Percentiles rank a stretch among this genome's conserved stretches.
phyloP scores from a whole-genome alignment of 2,329 filamentous ascomycete species.

The Microdochium trichocladiopsis region DNA sequence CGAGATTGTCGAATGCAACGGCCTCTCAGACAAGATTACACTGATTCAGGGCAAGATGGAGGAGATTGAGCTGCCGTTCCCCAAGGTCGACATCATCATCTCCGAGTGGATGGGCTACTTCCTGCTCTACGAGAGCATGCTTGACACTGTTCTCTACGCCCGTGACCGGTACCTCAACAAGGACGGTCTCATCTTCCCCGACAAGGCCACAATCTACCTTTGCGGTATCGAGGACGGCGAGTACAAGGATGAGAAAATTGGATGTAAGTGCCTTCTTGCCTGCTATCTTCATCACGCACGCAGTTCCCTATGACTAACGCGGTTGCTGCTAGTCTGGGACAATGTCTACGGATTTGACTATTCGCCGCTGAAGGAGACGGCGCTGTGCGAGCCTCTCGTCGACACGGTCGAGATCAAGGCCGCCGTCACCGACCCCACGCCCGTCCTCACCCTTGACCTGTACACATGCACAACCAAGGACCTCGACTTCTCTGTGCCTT shows the following conservation, averaged over 20 bases:
- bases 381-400: conserved; percentile 90
- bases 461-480: conserved; percentile 83
- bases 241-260: conserved; percentile 99
- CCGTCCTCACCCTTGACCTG: conserved; percentile 82
- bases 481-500: conserved; percentile 75
- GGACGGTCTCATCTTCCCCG: conserved; percentile 92
- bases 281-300: background rate
- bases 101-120: conserved; percentile 99
- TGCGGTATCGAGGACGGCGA: conserved; percentile 97
- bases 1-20: conserved; percentile 89
- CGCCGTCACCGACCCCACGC: conserved; percentile 83
- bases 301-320: background rate
- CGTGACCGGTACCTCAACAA: conserved; percentile 84
- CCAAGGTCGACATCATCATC: conserved; percentile 98
- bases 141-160: conserved; percentile 96
- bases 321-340: conserved; percentile 72
- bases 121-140: conserved; percentile 96
- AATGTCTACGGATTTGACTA: conserved; percentile 99
- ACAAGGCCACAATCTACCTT: conserved; percentile 96
- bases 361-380: conserved; percentile 84
- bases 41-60: conserved; percentile 99
- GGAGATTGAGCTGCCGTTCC: conserved; percentile 87
- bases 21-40: conserved; percentile 92
- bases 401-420: conserved; percentile 98
- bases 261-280: conserved; percentile 66